Conservation (phyloP, 2,329 filamentous ascomycete species). For the Grosmannia serpens region DNA sequence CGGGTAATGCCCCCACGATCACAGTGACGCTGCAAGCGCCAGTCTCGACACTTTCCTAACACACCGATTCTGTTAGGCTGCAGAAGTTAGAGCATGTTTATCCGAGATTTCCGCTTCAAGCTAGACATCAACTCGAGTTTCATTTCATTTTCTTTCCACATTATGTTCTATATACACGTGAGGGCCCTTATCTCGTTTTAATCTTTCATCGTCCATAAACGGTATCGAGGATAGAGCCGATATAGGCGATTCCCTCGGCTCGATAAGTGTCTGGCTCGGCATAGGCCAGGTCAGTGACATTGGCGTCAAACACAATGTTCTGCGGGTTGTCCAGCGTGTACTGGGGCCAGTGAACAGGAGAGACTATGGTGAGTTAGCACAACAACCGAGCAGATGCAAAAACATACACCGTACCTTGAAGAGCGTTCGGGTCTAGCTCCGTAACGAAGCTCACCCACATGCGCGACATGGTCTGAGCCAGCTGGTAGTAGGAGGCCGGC, state of each 20-base stretch:
- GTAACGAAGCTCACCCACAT: constrained; percentile 41
- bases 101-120: no score
- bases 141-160: no score
- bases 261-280: constrained; percentile 36
- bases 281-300: constrained; percentile 20
- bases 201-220: background rate
- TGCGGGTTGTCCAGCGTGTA: constrained; percentile 25
- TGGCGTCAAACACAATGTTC: constrained; percentile 32
- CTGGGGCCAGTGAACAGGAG: constrained; percentile 25
- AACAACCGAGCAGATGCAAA: background rate
- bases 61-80: no score
- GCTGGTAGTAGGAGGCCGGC: constrained; percentile 26
- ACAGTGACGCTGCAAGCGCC: no score
- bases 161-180: no score
- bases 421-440: constrained; percentile 29
- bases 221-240: constrained; percentile 11
- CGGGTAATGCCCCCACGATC: no score
- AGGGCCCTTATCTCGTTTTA: no score
- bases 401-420: background rate
- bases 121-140: no score
- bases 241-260: constrained; percentile 31
- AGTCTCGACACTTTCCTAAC: no score
- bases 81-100: no score
- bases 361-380: constrained; percentile 7
- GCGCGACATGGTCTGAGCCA: constrained; percentile 35